Evolutionary conservation across 441 rosid species (phyloP).

Genomic region (Populus trichocarpa): DNA sequence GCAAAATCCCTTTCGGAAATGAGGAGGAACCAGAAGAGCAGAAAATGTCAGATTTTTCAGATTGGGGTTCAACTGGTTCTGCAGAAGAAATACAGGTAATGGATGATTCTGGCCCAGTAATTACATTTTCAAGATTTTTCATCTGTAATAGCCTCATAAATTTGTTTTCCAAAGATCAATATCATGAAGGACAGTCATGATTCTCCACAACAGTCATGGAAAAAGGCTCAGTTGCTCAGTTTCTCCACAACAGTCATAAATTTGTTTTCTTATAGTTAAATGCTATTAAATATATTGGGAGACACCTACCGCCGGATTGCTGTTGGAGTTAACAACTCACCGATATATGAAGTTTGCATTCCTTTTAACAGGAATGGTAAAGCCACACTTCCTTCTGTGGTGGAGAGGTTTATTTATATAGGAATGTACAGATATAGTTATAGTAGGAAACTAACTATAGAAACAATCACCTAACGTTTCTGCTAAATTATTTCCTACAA

Average conservation of each 20-base stretch:
- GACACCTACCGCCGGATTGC: not conserved
- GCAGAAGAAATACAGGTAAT: constrained; percentile 69
- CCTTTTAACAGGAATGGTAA: not conserved
- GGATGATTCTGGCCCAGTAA: not conserved
- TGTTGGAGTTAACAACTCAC: not conserved
- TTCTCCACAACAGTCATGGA: not conserved
- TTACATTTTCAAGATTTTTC: not conserved
- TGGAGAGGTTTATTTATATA: too few relatives aligned
- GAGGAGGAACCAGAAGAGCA: constrained; percentile 79
- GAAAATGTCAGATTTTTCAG: constrained; percentile 92
- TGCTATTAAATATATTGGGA: not conserved
- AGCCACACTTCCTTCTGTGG: too few relatives aligned
- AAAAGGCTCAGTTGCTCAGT: not conserved
- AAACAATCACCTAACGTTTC: too few relatives aligned
- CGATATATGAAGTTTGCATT: not conserved
- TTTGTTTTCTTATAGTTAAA: not conserved
- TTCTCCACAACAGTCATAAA: too few relatives aligned
- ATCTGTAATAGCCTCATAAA: not conserved
- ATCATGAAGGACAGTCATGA: not conserved
- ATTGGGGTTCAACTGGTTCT: constrained; percentile 91
- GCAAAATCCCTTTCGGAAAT: constrained; percentile 23
- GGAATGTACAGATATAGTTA: too few relatives aligned
- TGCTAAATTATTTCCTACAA: too few relatives aligned
- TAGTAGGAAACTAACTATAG: too few relatives aligned
- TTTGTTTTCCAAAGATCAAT: not conserved